Evolutionary conservation across 2,329 filamentous ascomycete species (phyloP), one percentile per base, ranked within the genome.

Genomic region (Arachnopeziza araneosa): DNA sequence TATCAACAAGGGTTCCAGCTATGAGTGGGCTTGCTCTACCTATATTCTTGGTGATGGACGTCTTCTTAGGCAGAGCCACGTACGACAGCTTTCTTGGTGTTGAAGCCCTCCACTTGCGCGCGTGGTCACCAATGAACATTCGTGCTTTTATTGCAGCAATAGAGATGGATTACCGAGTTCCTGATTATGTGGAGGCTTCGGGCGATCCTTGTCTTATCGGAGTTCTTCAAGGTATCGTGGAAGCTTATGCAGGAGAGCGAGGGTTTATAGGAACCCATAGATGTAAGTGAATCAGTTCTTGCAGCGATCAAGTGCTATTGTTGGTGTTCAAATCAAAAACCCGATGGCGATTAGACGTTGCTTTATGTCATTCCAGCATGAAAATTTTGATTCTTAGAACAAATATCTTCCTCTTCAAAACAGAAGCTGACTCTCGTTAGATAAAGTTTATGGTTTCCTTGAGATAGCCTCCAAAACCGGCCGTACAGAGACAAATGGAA

Each of bases 211-310:
- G 79, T 12, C 71, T 83, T 0, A 79, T 80, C 67, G 81, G 81
- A 2, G 79, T 83, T 0, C 62, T 83, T 0, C 80, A 83, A 59
- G 80, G 80, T 0, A 81, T 83, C 1, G 75, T 83, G 1, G 81
- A 83, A 65, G 79, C 80, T 0, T 83, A 83, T 62, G 78, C 79
- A 0, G 81, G 80, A 0, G 80, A 83, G 63, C 74, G 80, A 22
- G 80, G 81, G 0, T 83, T 83, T 66, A 81, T 83, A 80, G 80
- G 81, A 5, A 78, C 77, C 0, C 80, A 83, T 64, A 72, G 80
- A n/a, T 82, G 26, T 30, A 9, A 30, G 26, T 30, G 26, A 30
- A 30, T 30, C 9, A 9, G 9, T 30, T 5, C 26, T 30, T 30
- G 9, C 26, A 4, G 26, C 26, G 26, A 30, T 4, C 9, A 9